Evolutionary conservation across 169 alveolate genomes (phyloP), one percentile per base, ranked within the genome.

Genomic region (Plasmodium yoelii): DNA sequence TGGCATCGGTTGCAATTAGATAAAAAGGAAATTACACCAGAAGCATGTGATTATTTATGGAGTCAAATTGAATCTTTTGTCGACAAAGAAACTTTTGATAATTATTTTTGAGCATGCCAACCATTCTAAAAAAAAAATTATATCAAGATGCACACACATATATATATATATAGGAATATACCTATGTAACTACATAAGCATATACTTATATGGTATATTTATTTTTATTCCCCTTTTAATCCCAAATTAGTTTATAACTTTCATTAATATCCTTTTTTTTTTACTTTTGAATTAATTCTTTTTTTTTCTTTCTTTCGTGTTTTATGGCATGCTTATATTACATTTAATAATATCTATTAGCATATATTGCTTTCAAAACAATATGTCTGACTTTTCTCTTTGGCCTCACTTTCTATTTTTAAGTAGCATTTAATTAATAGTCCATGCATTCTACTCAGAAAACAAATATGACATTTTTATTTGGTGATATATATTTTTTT

Each of bases 21-120:
- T 22, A 80, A 80, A 59, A 65, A 61, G 26, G 90, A 80, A 60
- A 80, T 80, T 19, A 80, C 90, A 3, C 49, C 90, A 26, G 90
- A 80, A 1, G 67, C 90, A 7, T 65, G 82, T 10, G 82, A 80
- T 42, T 80, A 80, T 49, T 60, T 80, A 42, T 80, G 90, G 90
- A 80, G 47, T 56, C 90, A 80, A 47, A 80, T 80, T 19, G 90
- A 80, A 60, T 65, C 90, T 42, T 80, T 80, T 47, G 90, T 80
- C 13, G 90, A 80, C 34, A 80, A 67, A 46, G 82, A 67, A 15
- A 51, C 82, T 2, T 60, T 80, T 71, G 59, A 26, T 42, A 55
- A 57, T 15, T 80, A 80, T 18, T 60, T 80, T 26, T 80, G 34
- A 57, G 13, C 5, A 22, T 28, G 39, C n/a, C 12, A 34, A 34